phyloP scores from a whole-genome alignment of 2,329 filamentous ascomycete genomes.

The Sclerotinia borealis region DNA sequence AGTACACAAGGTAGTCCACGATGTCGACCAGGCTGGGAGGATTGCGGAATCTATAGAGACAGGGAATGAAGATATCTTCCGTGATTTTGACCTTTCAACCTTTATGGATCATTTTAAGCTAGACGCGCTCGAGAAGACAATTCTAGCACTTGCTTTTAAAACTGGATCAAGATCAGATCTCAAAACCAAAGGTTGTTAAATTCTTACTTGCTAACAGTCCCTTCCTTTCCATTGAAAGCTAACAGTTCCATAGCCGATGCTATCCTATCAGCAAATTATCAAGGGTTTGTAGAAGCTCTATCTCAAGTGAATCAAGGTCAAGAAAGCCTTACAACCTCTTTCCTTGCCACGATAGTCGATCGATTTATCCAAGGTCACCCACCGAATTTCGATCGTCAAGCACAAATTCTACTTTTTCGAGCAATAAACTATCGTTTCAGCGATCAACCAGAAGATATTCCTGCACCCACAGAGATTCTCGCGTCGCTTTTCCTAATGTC shows the following conservation, averaged over 20 bases:
- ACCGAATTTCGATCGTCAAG: slow-evolving; percentile 73
- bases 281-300: slow-evolving; percentile 70
- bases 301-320: slow-evolving; percentile 59
- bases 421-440: slow-evolving; percentile 57
- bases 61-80: slow-evolving; percentile 85
- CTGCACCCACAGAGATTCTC: slow-evolving; percentile 64
- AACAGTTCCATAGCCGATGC: slow-evolving; percentile 61
- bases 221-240: slow-evolving; percentile 15
- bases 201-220: not conserved
- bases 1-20: slow-evolving; percentile 77
- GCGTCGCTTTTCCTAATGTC: slow-evolving; percentile 64
- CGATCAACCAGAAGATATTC: slow-evolving; percentile 46
- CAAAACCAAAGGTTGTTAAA: slow-evolving; percentile 71
- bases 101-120: slow-evolving; percentile 97
- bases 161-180: slow-evolving; percentile 73
- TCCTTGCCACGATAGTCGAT: slow-evolving; percentile 76
- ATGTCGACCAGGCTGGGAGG: slow-evolving; percentile 76
- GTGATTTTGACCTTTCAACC: slow-evolving; percentile 90
- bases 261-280: slow-evolving; percentile 76
- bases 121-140: slow-evolving; percentile 79
- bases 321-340: slow-evolving; percentile 59
- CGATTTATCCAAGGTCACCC: slow-evolving; percentile 83
- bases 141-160: slow-evolving; percentile 85
- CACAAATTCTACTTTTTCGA: slow-evolving; percentile 61
- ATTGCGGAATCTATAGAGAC: slow-evolving; percentile 92